Percentiles rank a stretch among this genome's conserved stretches.
These are phyloP conservation scores for Casuarina glauca DNA, from an alignment of 306 rosid genomes.

Conservation along the genomic window DNA sequence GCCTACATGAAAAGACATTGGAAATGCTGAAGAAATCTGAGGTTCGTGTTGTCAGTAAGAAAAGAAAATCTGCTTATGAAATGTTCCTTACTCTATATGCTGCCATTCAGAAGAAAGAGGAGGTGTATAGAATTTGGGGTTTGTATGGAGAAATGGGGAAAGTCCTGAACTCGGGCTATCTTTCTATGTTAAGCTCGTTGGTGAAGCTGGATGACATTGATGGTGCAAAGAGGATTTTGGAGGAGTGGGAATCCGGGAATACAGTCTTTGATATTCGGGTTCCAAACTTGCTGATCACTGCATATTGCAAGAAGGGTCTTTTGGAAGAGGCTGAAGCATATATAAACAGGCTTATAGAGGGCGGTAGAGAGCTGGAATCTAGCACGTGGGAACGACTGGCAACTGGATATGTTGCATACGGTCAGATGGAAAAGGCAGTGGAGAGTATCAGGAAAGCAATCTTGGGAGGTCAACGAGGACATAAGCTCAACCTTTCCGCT, in stretches of 20 bases:
- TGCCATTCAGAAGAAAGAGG: conserved; percentile 50
- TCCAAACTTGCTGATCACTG: conserved; percentile 52
- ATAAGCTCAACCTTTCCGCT: conserved; percentile 31
- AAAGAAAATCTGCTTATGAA: conserved; percentile 43
- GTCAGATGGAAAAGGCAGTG: conserved; percentile 59
- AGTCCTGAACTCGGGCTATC: conserved; percentile 42
- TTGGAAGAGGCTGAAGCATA: conserved; percentile 54
- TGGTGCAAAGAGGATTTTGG: conserved; percentile 58
- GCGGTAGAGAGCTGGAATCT: conserved; percentile 46
- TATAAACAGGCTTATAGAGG: conserved; percentile 44
- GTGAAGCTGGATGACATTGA: conserved; percentile 63
- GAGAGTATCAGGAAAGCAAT: conserved; percentile 52
- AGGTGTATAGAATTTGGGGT: conserved; percentile 67
- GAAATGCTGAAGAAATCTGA: conserved; percentile 52
- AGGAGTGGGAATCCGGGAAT: conserved; percentile 62
- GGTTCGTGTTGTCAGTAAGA: conserved; percentile 12
- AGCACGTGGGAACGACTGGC: conserved; percentile 54
- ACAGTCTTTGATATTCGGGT: conserved; percentile 46
- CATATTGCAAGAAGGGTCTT: conserved; percentile 55
- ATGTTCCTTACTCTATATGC: conserved; percentile 44
- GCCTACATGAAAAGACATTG: conserved; percentile 41
- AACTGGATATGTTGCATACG: conserved; percentile 32
- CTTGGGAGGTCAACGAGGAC: conserved; percentile 18
- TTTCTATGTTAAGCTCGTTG: conserved; percentile 54
- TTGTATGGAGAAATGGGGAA: conserved; percentile 24